Evolutionary conservation across 805 yeast genomes (phyloP).

Genomic region (Metschnikowia koreensis): DNA sequence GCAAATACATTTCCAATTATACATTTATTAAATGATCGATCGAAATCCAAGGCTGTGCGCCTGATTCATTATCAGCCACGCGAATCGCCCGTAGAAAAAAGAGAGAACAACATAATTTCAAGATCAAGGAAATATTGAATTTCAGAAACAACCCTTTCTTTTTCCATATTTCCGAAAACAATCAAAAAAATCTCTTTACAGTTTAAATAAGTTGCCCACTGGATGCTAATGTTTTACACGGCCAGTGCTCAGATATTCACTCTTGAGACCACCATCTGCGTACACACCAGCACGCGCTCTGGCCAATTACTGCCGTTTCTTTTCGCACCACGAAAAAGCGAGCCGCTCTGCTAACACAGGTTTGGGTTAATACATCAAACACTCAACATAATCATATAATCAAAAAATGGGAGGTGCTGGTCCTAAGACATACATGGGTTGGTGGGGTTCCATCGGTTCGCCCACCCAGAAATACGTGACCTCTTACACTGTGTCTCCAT

Average conservation of each 20-base stretch:
- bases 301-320: conserved; percentile 17
- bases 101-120: no score
- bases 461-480: conserved; percentile 85
- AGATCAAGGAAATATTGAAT: no score
- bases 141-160: no score
- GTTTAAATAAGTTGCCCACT: no score
- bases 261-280: background rate
- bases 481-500: conserved; percentile 88
- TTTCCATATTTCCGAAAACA: no score
- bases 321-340: conserved; percentile 14
- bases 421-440: conserved; percentile 83
- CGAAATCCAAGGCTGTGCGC: no score
- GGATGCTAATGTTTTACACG: background rate
- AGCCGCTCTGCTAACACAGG: background rate
- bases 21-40: no score
- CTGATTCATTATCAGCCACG: no score
- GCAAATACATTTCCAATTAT: no score
- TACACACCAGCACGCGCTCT: conserved; percentile 2
- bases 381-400: background rate
- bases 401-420: conserved; percentile 63
- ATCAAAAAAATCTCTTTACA: no score
- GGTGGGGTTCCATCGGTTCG: conserved; percentile 91
- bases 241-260: conserved; percentile 4
- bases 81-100: no score
- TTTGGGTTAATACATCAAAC: background rate